Evolutionary conservation across 306 rosid genomes (phyloP).

Genomic region (Castanea sativa): DNA sequence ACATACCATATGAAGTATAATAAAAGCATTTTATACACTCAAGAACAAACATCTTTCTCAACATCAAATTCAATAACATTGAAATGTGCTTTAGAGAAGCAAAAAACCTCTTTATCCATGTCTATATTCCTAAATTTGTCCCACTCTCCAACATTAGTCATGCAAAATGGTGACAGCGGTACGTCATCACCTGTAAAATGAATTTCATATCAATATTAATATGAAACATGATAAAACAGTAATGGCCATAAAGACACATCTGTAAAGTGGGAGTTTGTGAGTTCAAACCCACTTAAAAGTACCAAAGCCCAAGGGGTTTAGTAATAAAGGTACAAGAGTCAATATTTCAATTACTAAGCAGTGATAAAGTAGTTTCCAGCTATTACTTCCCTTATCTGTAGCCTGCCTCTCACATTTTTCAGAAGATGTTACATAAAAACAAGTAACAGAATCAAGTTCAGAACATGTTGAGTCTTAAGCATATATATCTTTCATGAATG

Average conservation of each 20-base stretch:
- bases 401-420: neutral
- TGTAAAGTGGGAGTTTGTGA: neutral
- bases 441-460: neutral
- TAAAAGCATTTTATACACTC: neutral
- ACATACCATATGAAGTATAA: neutral
- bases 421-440: neutral
- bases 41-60: neutral
- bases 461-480: neutral
- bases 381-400: neutral
- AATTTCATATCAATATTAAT: conserved; percentile 24
- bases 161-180: conserved; percentile 73
- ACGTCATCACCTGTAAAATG: conserved; percentile 74
- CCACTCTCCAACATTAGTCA: conserved; percentile 81
- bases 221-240: neutral
- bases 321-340: neutral
- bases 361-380: neutral
- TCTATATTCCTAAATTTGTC: conserved; percentile 92
- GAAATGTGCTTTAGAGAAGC: conserved; percentile 1
- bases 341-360: neutral
- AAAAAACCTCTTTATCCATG: conserved; percentile 90
- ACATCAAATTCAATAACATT: neutral
- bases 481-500: conserved; percentile 10
- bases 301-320: conserved; percentile 1
- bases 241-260: conserved; percentile 9
- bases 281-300: conserved; percentile 11